Evolutionary conservation across 176 grass and related monocot species (phyloP).

Genomic region (Elymus sibiricus): DNA sequence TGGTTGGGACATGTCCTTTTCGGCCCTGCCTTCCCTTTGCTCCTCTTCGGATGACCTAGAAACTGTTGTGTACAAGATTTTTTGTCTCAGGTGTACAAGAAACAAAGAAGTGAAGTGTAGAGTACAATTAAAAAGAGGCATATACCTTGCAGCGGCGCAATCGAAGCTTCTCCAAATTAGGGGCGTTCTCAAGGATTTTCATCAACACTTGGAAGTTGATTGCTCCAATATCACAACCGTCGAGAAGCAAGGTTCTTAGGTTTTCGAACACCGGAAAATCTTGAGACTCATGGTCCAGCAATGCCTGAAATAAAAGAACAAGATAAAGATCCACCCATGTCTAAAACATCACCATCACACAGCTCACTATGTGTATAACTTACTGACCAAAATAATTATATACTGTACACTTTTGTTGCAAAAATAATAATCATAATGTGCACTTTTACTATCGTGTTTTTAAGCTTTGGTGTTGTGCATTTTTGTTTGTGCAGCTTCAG

Average conservation of each 20-base stretch:
- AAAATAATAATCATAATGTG: no score
- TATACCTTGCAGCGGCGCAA: constrained; percentile 20
- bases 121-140: not conserved
- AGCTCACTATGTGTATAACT: no score
- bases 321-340: no score
- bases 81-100: not conserved
- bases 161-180: constrained; percentile 11
- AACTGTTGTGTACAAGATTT: constrained; percentile 1
- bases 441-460: no score
- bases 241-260: not conserved
- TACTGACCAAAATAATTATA: no score
- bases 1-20: not conserved
- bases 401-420: no score
- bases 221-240: constrained; percentile 18
- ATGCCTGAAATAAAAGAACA: constrained; percentile 7
- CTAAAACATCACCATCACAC: no score
- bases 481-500: no score
- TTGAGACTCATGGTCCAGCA: not conserved
- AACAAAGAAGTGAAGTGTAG: not conserved
- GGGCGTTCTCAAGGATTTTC: not conserved
- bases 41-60: not conserved
- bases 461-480: no score
- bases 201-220: not conserved
- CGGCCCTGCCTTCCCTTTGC: not conserved
- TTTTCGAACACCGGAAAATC: not conserved